These are phyloP conservation scores for Nicotiana tomentosiformis DNA, from an alignment of 257 asterid genomes.

Conservation along the genomic window DNA sequence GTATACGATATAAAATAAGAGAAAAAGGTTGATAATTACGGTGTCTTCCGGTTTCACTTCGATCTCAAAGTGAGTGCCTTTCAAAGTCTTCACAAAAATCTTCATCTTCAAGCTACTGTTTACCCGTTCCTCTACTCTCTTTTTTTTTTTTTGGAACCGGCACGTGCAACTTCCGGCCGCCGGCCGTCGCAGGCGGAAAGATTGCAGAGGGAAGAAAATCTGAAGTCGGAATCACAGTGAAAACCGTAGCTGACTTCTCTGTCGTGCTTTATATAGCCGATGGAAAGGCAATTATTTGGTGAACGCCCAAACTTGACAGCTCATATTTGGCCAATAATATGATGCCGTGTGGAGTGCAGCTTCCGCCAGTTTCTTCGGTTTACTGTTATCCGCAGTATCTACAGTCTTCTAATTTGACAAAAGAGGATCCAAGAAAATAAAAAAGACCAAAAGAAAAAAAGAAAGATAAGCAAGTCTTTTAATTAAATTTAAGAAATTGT, in stretches of 20 bases:
- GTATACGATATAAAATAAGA: not conserved
- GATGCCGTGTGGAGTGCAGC: conserved; percentile 1
- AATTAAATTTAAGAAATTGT: too few species aligned
- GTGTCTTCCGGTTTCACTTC: conserved; percentile 72
- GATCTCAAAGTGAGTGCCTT: conserved; percentile 77
- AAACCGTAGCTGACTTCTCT: conserved; percentile 11
- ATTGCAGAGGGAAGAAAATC: not conserved
- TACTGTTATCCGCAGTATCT: not conserved
- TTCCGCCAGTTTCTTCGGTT: not conserved
- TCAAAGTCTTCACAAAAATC: conserved; percentile 77
- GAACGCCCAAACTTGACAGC: conserved; percentile 15
- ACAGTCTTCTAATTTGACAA: too few species aligned
- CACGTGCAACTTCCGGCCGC: conserved; percentile 27
- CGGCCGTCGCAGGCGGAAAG: conserved; percentile 26
- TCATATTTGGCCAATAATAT: conserved; percentile 2
- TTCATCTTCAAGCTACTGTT: conserved; percentile 34
- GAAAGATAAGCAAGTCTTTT: too few species aligned
- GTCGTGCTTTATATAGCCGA: conserved; percentile 24
- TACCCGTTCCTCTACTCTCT: not conserved
- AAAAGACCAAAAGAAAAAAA: too few species aligned
- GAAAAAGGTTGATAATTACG: conserved; percentile 24
- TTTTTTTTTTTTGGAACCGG: conserved; percentile 1
- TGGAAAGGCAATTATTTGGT: conserved; percentile 17
- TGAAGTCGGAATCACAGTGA: conserved; percentile 17
- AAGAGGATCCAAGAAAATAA: too few species aligned